A percentile compares a stretch with the other conserved stretches of the same genome.
Conservation (phyloP, 2,329 filamentous ascomycete genomes). For the Dactylellina cionopaga region DNA sequence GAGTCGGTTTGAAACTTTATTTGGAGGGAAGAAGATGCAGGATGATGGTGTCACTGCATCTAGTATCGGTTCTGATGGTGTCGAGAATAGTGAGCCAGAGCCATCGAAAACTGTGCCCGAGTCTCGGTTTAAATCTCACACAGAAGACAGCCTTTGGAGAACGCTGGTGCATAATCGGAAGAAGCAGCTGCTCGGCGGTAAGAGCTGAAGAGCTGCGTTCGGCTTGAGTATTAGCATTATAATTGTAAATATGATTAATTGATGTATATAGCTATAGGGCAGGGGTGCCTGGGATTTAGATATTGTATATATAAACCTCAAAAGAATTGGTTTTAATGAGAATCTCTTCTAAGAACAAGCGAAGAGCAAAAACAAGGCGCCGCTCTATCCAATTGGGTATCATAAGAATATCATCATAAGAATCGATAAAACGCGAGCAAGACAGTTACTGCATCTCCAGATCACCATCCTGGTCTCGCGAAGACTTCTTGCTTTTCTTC, state of each 20-base stretch:
- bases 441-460: conserved; percentile 36
- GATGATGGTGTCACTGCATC: neutral
- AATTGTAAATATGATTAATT: conserved; percentile 14
- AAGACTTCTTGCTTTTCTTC: conserved; percentile 30
- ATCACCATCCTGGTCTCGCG: conserved; percentile 39
- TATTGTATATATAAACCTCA: neutral
- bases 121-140: conserved; percentile 1
- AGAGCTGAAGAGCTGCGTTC: neutral
- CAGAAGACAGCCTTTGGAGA: conserved; percentile 22
- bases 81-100: neutral
- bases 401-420: conserved; percentile 15
- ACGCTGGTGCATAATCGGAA: conserved; percentile 34
- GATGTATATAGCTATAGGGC: conserved; percentile 3
- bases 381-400: conserved; percentile 30
- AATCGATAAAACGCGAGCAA: neutral
- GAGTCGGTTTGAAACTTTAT: neutral
- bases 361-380: conserved; percentile 22
- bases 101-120: neutral
- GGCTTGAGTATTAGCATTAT: neutral
- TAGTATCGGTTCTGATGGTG: neutral
- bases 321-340: neutral
- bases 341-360: neutral
- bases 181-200: conserved; percentile 16
- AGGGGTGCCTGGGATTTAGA: neutral
- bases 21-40: neutral